phyloP scores from a whole-genome alignment of 352 stramenopile genomes.

The Saprolegnia parasitica region DNA sequence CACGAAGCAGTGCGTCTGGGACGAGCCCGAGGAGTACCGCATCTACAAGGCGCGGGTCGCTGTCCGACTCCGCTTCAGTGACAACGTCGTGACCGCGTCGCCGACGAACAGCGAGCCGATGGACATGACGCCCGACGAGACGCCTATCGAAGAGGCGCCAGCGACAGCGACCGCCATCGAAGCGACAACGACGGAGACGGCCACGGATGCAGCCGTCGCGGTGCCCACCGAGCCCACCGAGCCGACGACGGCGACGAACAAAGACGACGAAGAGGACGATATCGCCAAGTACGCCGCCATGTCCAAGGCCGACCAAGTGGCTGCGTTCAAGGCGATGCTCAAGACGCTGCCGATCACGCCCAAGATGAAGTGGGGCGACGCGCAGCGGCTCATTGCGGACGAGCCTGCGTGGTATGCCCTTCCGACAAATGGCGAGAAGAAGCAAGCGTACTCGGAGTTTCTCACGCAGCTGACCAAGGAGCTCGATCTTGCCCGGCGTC shows the following conservation, averaged over 20 bases:
- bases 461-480: constrained; percentile 68
- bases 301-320: constrained; percentile 47
- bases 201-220: constrained; percentile 31
- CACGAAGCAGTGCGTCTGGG: constrained; percentile 75
- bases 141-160: constrained; percentile 3
- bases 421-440: constrained; percentile 68
- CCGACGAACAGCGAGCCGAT: too few relatives aligned
- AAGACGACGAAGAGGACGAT: constrained; percentile 40
- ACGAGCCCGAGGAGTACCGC: constrained; percentile 67
- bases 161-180: constrained; percentile 1
- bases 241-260: constrained; percentile 14
- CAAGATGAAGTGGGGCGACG: constrained; percentile 71
- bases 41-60: too few relatives aligned
- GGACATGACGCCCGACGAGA: too few relatives aligned
- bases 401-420: constrained; percentile 66
- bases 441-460: constrained; percentile 79
- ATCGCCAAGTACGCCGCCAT: constrained; percentile 45
- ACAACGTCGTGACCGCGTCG: too few relatives aligned
- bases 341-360: constrained; percentile 54
- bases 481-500: constrained; percentile 58
- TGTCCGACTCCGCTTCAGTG: too few relatives aligned
- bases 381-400: constrained; percentile 49
- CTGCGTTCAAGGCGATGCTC: constrained; percentile 66
- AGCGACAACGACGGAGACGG: constrained; percentile 31
- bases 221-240: too few relatives aligned